Base-by-base conservation (phyloP, 768 basidiomycete species). In the Calocera cornea region DNA sequence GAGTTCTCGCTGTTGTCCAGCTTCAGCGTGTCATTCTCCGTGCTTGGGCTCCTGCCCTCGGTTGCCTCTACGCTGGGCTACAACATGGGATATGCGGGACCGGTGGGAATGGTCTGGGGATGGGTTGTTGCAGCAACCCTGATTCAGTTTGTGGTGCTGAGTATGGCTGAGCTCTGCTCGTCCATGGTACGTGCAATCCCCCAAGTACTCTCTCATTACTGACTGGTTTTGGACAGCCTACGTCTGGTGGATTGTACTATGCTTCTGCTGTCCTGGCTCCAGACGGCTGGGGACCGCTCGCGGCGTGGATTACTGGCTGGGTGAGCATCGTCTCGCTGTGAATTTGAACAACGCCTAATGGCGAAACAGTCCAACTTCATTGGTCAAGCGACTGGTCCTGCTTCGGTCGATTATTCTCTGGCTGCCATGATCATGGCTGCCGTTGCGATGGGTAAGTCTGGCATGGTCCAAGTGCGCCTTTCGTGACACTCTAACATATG, bases 1-100 rank as follows among this genome's bases (percentile, higher is more conserved):
- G 66, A 67, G 34, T 67, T 67, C 50, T 54, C 66, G 2, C 49
- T 67, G 24, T 40, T 67, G 27, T 65, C 68, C 2, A 65, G 33
- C 33, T 68, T 68, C 50, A 63, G 44, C 40, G 68, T 68, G 19
- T 68, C 68, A 16, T 68, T 68, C 64, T 68, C 68, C 34, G 68
- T 68, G 1, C 65, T 68, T 17, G 68, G 68, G 24, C 31, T 68
- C 11, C 47, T 68, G 14, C 68, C 68, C 14, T 63, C 49, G n/a
- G 40, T 68, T 14, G 68, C 68, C 8, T 50, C 65, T 5, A 68
- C 68, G 0, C 36, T 68, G n/a, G 22, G 33, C 2, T 68, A 65
- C 54, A 64, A 34, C 19, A 65, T 34, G 65, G 64, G 65, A 27
- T 66, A 68, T 50, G 64, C 68, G 14, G 68, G 68, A 2, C 65